Evolutionary conservation across 345 rosid species (phyloP).

Genomic region (Combretum micranthum): DNA sequence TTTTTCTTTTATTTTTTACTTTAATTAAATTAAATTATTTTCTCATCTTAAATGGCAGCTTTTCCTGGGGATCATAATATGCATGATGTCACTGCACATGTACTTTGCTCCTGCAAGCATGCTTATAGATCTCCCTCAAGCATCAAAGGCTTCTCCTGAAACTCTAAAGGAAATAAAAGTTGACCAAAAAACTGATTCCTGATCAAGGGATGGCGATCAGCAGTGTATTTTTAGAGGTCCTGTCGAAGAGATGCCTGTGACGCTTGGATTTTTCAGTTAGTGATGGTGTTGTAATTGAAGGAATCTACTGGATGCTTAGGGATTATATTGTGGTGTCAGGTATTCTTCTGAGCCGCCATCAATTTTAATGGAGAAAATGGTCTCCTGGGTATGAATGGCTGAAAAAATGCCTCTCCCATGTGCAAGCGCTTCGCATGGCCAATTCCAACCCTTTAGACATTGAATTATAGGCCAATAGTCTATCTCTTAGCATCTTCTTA

Average conservation of each 20-base stretch:
- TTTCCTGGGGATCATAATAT: slow-evolving; percentile 81
- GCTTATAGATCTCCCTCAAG: slow-evolving; percentile 57
- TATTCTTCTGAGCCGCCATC: no score
- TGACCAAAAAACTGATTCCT: slow-evolving; percentile 51
- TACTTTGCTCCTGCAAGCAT: slow-evolving; percentile 73
- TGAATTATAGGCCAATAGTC: no score
- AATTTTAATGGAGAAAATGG: no score
- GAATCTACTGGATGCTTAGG: no score
- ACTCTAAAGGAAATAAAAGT: slow-evolving; percentile 45
- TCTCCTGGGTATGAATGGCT: no score
- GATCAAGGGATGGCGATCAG: slow-evolving; percentile 3
- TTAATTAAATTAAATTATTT: neutral
- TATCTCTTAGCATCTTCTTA: no score
- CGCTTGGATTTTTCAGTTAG: neutral
- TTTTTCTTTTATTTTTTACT: neutral
- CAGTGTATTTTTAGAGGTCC: neutral
- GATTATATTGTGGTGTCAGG: no score
- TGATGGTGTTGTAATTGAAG: no score
- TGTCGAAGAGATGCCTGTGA: neutral
- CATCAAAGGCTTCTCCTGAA: slow-evolving; percentile 42
- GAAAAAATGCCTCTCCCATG: no score
- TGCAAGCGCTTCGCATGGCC: no score
- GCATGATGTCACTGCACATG: slow-evolving; percentile 97
- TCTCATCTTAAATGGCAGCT: slow-evolving; percentile 47
- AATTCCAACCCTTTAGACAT: no score